phyloP scores from a whole-genome alignment of 2,329 filamentous ascomycete species.

The Curvularia hawaiiensis region DNA sequence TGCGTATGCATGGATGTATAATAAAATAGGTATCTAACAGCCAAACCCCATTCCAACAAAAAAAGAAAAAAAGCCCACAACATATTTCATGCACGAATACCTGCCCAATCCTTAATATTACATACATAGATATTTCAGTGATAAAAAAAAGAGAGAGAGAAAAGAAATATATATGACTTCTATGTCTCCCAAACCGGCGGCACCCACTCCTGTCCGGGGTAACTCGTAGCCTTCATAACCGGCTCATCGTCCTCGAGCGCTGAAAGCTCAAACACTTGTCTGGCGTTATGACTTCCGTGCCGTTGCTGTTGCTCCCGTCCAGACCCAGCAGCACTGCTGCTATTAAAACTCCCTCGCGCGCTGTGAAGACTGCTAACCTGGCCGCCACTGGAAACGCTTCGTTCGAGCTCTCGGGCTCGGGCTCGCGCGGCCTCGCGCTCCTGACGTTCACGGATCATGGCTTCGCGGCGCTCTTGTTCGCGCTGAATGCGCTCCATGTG shows the following conservation, averaged over 20 bases:
- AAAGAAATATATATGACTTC: constrained; percentile 5
- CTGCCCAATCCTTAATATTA: no score
- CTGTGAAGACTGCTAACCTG: constrained; percentile 41
- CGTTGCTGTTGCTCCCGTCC: constrained; percentile 39
- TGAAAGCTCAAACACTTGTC: constrained; percentile 41
- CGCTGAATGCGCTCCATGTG: constrained; percentile 40
- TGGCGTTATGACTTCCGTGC: constrained; percentile 18
- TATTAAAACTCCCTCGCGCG: constrained; percentile 34
- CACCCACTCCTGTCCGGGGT: constrained; percentile 74
- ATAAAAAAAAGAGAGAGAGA: background rate
- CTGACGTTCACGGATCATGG: constrained; percentile 31
- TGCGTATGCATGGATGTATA: no score
- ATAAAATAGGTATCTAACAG: no score
- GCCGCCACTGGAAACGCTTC: constrained; percentile 40
- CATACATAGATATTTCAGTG: no score
- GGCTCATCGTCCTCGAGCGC: constrained; percentile 55
- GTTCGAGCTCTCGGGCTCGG: constrained; percentile 42
- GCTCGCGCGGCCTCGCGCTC: constrained; percentile 40
- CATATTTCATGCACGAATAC: no score
- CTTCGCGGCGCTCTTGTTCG: constrained; percentile 34
- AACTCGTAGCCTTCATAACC: constrained; percentile 69
- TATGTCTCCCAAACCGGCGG: constrained; percentile 51
- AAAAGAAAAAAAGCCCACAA: no score
- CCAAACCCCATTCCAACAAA: no score
- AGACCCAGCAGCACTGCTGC: constrained; percentile 17